These are phyloP conservation scores for Solanum paucissectum DNA, from an alignment of 257 asterid genomes.

Conservation along the genomic window DNA sequence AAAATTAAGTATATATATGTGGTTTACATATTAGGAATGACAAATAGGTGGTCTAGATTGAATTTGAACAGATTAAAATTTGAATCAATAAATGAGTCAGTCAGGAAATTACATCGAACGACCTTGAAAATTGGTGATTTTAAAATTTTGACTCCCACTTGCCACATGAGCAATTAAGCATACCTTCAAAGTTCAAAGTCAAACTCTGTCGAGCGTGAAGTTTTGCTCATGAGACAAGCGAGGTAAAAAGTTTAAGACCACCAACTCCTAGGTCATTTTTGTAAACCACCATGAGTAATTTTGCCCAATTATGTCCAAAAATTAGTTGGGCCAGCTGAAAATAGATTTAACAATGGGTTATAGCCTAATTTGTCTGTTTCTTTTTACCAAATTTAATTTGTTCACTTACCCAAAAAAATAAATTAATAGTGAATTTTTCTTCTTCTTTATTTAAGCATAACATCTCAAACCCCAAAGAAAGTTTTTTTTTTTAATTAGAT, in stretches of 20 bases:
- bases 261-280: not conserved
- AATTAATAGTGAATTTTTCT: not conserved
- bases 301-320: not conserved
- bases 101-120: too few relatives aligned
- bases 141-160: not conserved
- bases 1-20: too few relatives aligned
- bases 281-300: not conserved
- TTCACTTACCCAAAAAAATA: not conserved
- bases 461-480: not conserved
- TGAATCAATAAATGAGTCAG: too few relatives aligned
- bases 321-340: not conserved
- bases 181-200: not conserved
- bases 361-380: not conserved
- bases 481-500: too few relatives aligned
- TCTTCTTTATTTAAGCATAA: not conserved
- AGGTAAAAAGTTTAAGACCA: not conserved
- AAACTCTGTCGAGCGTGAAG: not conserved
- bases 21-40: not conserved
- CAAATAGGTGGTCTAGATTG: not conserved
- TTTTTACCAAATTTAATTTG: not conserved
- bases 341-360: too few relatives aligned
- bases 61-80: not conserved
- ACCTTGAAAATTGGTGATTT: not conserved
- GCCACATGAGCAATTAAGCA: not conserved
- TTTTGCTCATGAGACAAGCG: not conserved